Evolutionary conservation across 768 basidiomycete species (phyloP), one percentile per base, ranked within the genome.

Genomic region (Favolaschia claudopus): DNA sequence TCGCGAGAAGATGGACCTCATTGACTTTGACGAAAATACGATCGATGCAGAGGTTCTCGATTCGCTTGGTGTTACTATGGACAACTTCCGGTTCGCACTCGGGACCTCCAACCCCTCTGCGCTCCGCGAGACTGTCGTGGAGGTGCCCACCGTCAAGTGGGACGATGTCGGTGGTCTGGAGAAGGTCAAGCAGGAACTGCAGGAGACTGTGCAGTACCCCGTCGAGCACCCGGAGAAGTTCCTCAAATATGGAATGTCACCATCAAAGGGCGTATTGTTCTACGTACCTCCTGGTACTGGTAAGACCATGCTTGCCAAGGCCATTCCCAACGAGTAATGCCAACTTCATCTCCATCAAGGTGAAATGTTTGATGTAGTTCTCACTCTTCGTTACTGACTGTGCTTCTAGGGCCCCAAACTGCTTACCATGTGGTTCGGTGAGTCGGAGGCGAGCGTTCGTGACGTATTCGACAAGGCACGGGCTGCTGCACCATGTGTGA

Each of bases 221-320:
- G n/a, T n/a, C n/a, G n/a, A n/a, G n/a, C n/a, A n/a, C n/a, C n/a
- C n/a, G n/a, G n/a, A n/a, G n/a, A n/a, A n/a, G n/a, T n/a, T n/a
- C n/a, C n/a, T n/a, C n/a, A n/a, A n/a, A n/a, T n/a, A n/a, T n/a
- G n/a, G n/a, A n/a, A n/a, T 99, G 96, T 94, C 93, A 20, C 96
- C 96, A 6, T 96, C 95, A 25, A 98, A 98, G 82, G 96, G 96
- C 87, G 96, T 99, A 40, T 78, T 99, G 69, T 99, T 99, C 86
- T 99, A 98, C 74, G 96, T 96, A 45, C 96, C 96, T 72, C 96
- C 96, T 65, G 96, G 96, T 85, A 99, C 96, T 63, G 96, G 96
- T 91, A 99, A 99, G 82, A 99, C 96, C 15, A 72, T 99, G 65
- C 85, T 99, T 56, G 96, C 96, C 48, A 99, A 99, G n/a, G n/a